Conservation (phyloP, 208 protist species). For the Acanthamoeba royreba region DNA sequence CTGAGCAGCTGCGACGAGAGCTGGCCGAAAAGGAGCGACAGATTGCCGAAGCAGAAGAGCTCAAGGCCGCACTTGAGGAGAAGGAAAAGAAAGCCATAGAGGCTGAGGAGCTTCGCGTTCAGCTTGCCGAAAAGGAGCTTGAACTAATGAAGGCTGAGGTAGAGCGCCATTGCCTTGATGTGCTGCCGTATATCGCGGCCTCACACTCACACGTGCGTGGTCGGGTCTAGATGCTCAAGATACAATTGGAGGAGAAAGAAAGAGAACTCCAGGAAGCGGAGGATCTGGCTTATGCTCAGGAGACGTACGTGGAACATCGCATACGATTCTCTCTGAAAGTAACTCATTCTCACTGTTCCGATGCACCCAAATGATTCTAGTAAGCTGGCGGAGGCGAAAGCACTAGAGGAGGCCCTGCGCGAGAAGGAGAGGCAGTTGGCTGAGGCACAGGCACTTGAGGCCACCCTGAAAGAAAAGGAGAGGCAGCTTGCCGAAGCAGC, state of each 20-base stretch:
- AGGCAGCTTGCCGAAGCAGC: not conserved
- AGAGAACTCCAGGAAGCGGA: not conserved
- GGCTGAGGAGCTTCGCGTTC: not conserved
- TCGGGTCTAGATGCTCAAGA: not conserved
- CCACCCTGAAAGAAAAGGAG: not conserved
- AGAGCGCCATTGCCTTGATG: not conserved
- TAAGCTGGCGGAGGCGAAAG: not conserved
- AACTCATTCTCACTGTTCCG: too few species aligned
- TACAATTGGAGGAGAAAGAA: not conserved
- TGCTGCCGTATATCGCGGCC: not conserved
- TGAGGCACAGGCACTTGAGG: not conserved
- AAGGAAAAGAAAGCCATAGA: conserved; percentile 1
- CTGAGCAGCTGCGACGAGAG: not conserved
- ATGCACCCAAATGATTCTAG: too few species aligned
- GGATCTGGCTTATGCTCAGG: not conserved
- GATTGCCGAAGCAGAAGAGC: conserved; percentile 5
- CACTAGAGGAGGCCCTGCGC: not conserved
- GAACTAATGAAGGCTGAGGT: conserved; percentile 10
- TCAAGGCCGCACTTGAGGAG: not conserved
- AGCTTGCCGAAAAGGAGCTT: not conserved
- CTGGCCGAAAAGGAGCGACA: not conserved
- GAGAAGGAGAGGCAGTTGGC: not conserved
- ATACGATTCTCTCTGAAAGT: not conserved
- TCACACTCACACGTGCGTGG: not conserved
- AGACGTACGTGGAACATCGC: not conserved